phyloP scores from a whole-genome alignment of 1,284 basidiomycete genomes.

The Ceratobasidium sp. region DNA sequence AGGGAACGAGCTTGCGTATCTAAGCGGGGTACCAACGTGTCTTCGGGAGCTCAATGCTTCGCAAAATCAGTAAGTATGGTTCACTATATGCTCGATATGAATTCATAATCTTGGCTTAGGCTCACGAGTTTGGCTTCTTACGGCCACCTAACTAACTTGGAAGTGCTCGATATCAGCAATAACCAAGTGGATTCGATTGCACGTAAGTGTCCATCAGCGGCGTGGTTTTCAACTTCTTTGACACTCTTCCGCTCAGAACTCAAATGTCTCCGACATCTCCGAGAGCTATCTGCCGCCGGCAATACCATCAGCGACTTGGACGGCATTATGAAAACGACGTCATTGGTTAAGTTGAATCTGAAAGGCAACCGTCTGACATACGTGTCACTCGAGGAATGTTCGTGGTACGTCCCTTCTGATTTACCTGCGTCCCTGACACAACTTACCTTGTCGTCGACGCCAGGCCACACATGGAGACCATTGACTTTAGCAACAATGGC shows the following conservation, averaged over 20 bases:
- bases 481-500: constrained; percentile 31
- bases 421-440: constrained; percentile 63
- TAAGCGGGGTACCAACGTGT: constrained; percentile 81
- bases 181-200: constrained; percentile 88
- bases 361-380: constrained; percentile 75
- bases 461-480: constrained; percentile 25
- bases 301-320: constrained; percentile 81
- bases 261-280: constrained; percentile 81
- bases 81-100: neutral
- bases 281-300: constrained; percentile 86
- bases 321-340: constrained; percentile 79
- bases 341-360: constrained; percentile 82
- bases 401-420: constrained; percentile 65
- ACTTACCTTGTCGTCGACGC: constrained; percentile 51
- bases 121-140: constrained; percentile 90
- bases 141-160: constrained; percentile 83
- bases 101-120: constrained; percentile 49
- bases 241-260: constrained; percentile 61
- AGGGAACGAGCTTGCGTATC: constrained; percentile 80
- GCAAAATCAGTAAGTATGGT: constrained; percentile 68
- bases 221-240: neutral
- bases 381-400: constrained; percentile 66
- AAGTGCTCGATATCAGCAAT: constrained; percentile 87
- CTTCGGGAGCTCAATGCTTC: constrained; percentile 83
- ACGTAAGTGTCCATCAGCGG: constrained; percentile 62